A percentile compares a stretch with the other conserved stretches of the same genome.
phyloP scores from a whole-genome alignment of 768 basidiomycete genomes.

The Austroboletus festivus region DNA sequence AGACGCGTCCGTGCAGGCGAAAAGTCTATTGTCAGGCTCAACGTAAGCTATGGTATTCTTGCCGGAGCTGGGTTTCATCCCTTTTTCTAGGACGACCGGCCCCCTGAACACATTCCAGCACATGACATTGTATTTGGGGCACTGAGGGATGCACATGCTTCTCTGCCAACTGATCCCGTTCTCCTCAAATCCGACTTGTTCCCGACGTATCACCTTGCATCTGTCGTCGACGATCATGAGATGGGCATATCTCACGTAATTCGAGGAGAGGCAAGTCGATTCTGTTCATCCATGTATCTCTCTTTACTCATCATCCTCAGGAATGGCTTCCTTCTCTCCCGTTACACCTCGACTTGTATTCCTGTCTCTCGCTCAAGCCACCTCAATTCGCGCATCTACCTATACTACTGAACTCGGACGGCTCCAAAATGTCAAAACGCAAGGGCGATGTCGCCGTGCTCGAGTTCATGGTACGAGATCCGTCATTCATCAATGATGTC shows the following conservation, averaged over 20 bases:
- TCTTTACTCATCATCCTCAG: constrained; percentile 35
- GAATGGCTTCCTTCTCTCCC: constrained; percentile 97
- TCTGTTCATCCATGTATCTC: neutral
- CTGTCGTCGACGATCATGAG: constrained; percentile 90
- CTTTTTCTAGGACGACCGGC: constrained; percentile 50
- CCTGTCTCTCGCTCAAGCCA: constrained; percentile 62
- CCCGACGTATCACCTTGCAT: constrained; percentile 96
- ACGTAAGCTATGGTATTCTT: constrained; percentile 48
- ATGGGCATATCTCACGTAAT: constrained; percentile 97
- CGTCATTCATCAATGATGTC: neutral
- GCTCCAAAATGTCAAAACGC: constrained; percentile 93
- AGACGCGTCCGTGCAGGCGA: constrained; percentile 73
- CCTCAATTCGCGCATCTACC: constrained; percentile 93
- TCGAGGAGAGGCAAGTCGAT: constrained; percentile 73
- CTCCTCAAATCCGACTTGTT: constrained; percentile 89
- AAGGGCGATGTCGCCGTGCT: constrained; percentile 85
- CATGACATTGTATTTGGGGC: constrained; percentile 75
- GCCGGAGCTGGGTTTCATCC: neutral
- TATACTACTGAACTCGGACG: constrained; percentile 83
- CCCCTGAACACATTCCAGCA: constrained; percentile 48
- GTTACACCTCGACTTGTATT: constrained; percentile 87
- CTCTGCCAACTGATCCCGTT: constrained; percentile 84
- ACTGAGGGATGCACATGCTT: constrained; percentile 71
- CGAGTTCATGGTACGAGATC: constrained; percentile 70
- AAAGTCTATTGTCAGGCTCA: constrained; percentile 80